Base-by-base conservation (phyloP, 352 stramenopile species). In the Phytophthora sp. region DNA sequence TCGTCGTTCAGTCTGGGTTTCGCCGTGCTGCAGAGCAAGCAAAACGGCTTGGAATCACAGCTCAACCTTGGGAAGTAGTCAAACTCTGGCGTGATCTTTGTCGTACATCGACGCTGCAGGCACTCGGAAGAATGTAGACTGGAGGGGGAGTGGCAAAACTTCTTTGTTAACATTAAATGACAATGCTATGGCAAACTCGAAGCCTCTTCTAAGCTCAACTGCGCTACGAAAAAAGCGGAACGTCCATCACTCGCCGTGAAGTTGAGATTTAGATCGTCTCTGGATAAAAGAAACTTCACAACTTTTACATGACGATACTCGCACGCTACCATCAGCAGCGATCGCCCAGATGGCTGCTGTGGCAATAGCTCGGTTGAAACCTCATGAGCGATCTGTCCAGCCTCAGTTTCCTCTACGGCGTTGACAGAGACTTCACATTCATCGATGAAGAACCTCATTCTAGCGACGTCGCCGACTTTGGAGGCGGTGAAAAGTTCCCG, bases 11-110 rank as follows among this genome's bases (percentile, higher is more conserved):
- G 9, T 60, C 66, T 8, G 73, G 77, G 0, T 71, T 87, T 34
- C 61, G 70, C 20, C 72, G 77, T 30, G 66, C 77, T 7, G 45
- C 77, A 3, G 70, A 84, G n/a, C 75, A 87, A 26, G 73, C 73
- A 2, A 57, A 66, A 34, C 79, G 80, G 10, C 56, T 87, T 12
- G 62, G 61, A 9, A 72, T 78, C 1, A 54, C 20, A 17, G 52
- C 43, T 0, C 69, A 84, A 35, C 41, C 67, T 5, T 89, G 79
- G 79, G 61, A 67, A 5, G 42, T 86, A 12, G 56, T 87, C 28
- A 86, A 88, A 42, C 71, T 82, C 24, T 91, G 82, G 82, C 76
- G 74, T 7, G 65, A 74, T 1, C 74, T 91, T 2, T 84, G 88
- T 46, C 73, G 82, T 15, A 77, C 50, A 9, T 79, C 72, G 24